These are phyloP conservation scores for Hypericum androsaemum DNA, from an alignment of 345 rosid genomes.

Conservation along the genomic window DNA sequence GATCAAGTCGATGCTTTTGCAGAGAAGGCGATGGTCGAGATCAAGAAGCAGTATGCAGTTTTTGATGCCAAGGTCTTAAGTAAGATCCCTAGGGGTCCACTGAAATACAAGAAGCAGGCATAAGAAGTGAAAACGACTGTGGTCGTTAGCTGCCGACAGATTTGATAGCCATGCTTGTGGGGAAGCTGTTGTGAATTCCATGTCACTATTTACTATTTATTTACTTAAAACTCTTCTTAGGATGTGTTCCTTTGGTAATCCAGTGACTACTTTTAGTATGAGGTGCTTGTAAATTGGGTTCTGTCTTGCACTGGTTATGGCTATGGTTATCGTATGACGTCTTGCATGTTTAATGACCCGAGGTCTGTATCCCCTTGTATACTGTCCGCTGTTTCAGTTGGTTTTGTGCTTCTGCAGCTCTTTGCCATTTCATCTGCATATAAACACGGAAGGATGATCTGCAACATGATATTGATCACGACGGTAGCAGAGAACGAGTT, in stretches of 20 bases:
- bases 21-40: slow-evolving; percentile 57
- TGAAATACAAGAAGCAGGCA: slow-evolving; percentile 59
- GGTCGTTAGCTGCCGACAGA: slow-evolving; percentile 11
- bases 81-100: slow-evolving; percentile 71
- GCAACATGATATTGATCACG: not conserved
- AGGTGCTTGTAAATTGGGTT: too few species aligned
- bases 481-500: too few species aligned
- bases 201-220: too few species aligned
- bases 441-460: not conserved
- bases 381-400: slow-evolving; percentile 11
- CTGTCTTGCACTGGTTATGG: too few species aligned
- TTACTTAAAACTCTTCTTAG: too few species aligned
- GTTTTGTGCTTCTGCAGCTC: slow-evolving; percentile 30
- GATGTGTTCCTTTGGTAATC: too few species aligned
- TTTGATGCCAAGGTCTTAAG: slow-evolving; percentile 76
- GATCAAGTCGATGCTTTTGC: slow-evolving; percentile 71
- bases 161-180: slow-evolving; percentile 19
- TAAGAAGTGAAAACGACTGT: slow-evolving; percentile 21
- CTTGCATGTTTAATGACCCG: slow-evolving; percentile 67
- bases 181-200: too few species aligned
- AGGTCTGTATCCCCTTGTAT: slow-evolving; percentile 34
- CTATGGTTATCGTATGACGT: slow-evolving; percentile 32
- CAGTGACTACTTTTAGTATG: too few species aligned
- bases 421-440: slow-evolving; percentile 48
- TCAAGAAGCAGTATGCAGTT: slow-evolving; percentile 71